Base-by-base conservation (phyloP, 73 alveolate species). In the Urostyla sp. region DNA sequence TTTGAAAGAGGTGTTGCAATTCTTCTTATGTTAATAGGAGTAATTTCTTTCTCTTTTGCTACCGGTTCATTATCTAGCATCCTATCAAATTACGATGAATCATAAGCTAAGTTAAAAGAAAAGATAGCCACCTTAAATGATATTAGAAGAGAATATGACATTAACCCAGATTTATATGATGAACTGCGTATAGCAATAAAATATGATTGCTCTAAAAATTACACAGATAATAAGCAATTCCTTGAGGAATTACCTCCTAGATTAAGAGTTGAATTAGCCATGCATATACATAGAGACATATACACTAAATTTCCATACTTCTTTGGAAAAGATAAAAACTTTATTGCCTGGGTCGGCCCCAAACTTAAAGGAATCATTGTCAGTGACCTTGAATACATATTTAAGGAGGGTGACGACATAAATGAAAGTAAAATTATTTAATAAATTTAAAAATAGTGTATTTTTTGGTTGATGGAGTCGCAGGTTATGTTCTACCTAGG, bases 1-100 rank as follows among this genome's bases (percentile, higher is more conserved):
- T 50, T 69, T 28, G 99, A 95, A 84, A 77, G 67, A 46, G 36
- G 85, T 57, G 72, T 87, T 38, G 84, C 93, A 32, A 75, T 89
- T 24, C 18, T 57, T 26, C 73, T 90, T 28, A 90, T 90, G 91
- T 23, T 72, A 31, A 69, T 90, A 23, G 97, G 97, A 15, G 93
- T 90, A n/a, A 72, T 81, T n/a, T 56, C 90, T 4, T 90, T 83
- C 49, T 87, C 93, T 13, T 87, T 74, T 54, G 88, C 92, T 10
- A 80, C 87, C n/a, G 89, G 95, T 28, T 58, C 94, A 18, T 82
- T 90, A 4, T 50, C 86, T 16, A 49, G 59, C 24, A 82, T 90
- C 10, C 49, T 90, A 13, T 34, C 93, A 24, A 78, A 81, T 28
- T 80, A 80, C 28, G 94, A 90, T 58, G 59, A 79, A 15, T 59